Evolutionary conservation across 148 eudicot genomes (phyloP).

Genomic region (Cornus controversa): DNA sequence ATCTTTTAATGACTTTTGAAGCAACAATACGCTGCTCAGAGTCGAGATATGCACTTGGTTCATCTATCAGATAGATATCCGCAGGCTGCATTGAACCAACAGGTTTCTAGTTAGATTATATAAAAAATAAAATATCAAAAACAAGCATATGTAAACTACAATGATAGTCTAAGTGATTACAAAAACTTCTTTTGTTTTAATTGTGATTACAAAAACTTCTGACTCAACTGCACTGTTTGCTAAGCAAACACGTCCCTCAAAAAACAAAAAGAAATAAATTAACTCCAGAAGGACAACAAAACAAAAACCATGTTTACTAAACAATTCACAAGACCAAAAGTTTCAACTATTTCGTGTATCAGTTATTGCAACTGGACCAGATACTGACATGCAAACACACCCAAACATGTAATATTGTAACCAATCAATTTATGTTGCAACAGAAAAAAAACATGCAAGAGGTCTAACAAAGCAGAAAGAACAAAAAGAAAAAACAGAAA

Average conservation of each 20-base stretch:
- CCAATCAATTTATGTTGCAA: too few relatives aligned
- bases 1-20: slow-evolving; percentile 94
- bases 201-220: not conserved
- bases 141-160: not conserved
- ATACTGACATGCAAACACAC: too few relatives aligned
- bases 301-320: not conserved
- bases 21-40: slow-evolving; percentile 99
- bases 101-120: slow-evolving; percentile 9
- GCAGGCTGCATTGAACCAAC: slow-evolving; percentile 65
- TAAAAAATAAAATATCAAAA: not conserved
- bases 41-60: slow-evolving; percentile 96
- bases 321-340: too few relatives aligned
- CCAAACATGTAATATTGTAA: too few relatives aligned
- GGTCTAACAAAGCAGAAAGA: too few relatives aligned
- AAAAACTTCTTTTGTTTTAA: not conserved
- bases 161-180: not conserved
- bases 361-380: too few relatives aligned
- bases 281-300: not conserved
- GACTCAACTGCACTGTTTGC: not conserved
- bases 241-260: too few relatives aligned
- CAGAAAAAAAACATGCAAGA: too few relatives aligned
- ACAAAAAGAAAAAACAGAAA: not conserved
- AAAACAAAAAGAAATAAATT: too few relatives aligned
- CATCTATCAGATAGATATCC: slow-evolving; percentile 90
- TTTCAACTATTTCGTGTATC: not conserved